phyloP scores from a whole-genome alignment of 805 yeast genomes.

The Hanseniaspora jakobsenii region DNA sequence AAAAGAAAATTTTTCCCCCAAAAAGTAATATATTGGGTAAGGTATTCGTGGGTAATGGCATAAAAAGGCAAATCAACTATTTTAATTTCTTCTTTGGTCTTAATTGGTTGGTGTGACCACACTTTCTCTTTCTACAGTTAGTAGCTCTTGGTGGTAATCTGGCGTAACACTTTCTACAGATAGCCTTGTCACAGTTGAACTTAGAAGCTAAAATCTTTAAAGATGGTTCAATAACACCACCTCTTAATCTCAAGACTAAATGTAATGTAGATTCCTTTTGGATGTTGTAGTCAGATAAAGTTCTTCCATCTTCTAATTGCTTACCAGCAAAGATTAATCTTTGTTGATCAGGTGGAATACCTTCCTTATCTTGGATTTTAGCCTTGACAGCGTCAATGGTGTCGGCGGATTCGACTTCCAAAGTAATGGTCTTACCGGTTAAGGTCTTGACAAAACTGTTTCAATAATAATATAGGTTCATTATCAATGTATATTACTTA shows the following conservation, averaged over 20 bases:
- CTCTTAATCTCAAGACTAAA: constrained; percentile 93
- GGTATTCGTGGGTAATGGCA: no score
- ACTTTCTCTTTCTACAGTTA: constrained; percentile 99
- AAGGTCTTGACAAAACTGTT: constrained; percentile 65
- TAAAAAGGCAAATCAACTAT: constrained; percentile 42
- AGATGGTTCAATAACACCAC: constrained; percentile 99
- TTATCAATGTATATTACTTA: background rate
- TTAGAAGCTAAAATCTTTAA: constrained; percentile 97
- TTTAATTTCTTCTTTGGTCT: constrained; percentile 99
- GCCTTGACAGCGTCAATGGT: constrained; percentile 97
- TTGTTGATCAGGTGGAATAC: constrained; percentile 99
- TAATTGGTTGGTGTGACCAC: constrained; percentile 99
- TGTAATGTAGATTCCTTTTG: constrained; percentile 98
- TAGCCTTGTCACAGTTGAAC: constrained; percentile 98
- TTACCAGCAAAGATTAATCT: constrained; percentile 99
- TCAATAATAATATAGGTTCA: no score
- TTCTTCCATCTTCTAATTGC: constrained; percentile 99
- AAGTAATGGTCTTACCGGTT: constrained; percentile 91
- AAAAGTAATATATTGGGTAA: no score
- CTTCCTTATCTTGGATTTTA: constrained; percentile 98
- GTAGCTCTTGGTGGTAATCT: constrained; percentile 99
- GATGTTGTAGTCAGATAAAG: constrained; percentile 97
- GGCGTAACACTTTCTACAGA: constrained; percentile 99
- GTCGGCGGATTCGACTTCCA: constrained; percentile 97
- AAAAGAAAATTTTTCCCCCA: no score